Evolutionary conservation across 1,284 basidiomycete species (phyloP).

Genomic region (Pseudozyma pruni): DNA sequence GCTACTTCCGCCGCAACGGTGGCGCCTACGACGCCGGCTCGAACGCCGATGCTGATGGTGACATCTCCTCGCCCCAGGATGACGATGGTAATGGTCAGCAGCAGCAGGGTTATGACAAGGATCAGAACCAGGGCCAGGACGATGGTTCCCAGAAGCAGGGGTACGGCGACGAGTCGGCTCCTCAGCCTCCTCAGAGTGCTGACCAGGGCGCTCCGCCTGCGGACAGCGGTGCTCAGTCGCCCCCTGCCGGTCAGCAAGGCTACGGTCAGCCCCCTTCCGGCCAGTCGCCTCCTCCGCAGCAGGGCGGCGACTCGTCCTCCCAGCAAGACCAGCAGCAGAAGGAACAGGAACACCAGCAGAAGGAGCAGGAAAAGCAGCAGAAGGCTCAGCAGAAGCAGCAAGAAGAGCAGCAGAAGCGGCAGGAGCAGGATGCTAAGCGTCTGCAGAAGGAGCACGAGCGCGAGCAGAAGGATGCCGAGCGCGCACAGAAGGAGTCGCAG

Average conservation of each 20-base stretch:
- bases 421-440: neutral
- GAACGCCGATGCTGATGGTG: conserved; percentile 9
- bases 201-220: neutral
- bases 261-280: too few relatives aligned
- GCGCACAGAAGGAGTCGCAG: conserved; percentile 1
- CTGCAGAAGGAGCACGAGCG: conserved; percentile 2
- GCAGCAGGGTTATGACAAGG: conserved; percentile 13
- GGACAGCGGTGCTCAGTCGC: neutral
- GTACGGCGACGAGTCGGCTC: neutral
- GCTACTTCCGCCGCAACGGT: conserved; percentile 27
- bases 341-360: conserved; percentile 18
- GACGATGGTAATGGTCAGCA: neutral
- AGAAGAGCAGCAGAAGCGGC: conserved; percentile 12
- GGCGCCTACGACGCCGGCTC: conserved; percentile 10
- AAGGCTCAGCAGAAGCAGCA: conserved; percentile 12
- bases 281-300: too few relatives aligned
- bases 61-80: conserved; percentile 1
- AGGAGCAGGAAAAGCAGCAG: conserved; percentile 10
- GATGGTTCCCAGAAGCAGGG: neutral
- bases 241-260: too few relatives aligned
- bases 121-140: neutral
- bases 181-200: neutral
- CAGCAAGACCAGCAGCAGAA: conserved; percentile 16
- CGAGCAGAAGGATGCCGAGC: conserved; percentile 2
- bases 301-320: conserved; percentile 9